A percentile compares a stretch with the other conserved stretches of the same genome.
Conservation (phyloP, 1,139 yeast species). For the Yamadazyma siamensis region DNA sequence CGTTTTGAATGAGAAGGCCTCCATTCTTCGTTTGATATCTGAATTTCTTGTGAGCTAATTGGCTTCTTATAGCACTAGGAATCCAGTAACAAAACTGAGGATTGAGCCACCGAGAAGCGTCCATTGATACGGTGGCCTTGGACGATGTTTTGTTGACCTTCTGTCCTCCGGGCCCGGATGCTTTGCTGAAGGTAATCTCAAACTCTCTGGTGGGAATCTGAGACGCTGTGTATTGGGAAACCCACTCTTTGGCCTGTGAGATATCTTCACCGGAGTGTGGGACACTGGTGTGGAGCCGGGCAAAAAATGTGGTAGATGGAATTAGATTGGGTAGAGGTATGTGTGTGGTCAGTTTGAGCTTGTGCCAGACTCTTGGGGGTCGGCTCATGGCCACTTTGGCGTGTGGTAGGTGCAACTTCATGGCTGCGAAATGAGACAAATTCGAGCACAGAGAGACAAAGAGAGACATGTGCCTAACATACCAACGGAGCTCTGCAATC, state of each 20-base stretch:
- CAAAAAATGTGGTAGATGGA: not conserved
- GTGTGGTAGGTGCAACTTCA: too few relatives aligned
- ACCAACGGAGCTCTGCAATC: too few relatives aligned
- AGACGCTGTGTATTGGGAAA: constrained; percentile 19
- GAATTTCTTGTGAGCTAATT: constrained; percentile 37
- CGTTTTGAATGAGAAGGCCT: constrained; percentile 65
- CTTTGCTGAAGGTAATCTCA: constrained; percentile 56
- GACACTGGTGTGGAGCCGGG: not conserved
- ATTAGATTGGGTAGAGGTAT: not conserved
- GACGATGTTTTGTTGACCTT: constrained; percentile 84
- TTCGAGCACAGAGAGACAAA: too few relatives aligned
- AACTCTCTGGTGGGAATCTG: constrained; percentile 52
- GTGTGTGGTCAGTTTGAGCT: not conserved
- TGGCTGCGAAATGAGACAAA: too few relatives aligned
- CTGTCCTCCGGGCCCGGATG: constrained; percentile 96
- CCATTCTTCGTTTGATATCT: constrained; percentile 55
- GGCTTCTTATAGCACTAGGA: constrained; percentile 50
- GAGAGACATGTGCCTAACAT: too few relatives aligned
- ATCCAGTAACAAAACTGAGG: constrained; percentile 55
- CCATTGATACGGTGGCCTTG: constrained; percentile 67
- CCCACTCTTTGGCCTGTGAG: constrained; percentile 20
- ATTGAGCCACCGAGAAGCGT: constrained; percentile 43
- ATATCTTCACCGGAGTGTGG: constrained; percentile 19
- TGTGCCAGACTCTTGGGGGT: too few relatives aligned
- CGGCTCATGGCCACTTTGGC: too few relatives aligned